phyloP scores from a whole-genome alignment of 2,329 filamentous ascomycete species.

The Xylariaceae sp. region DNA sequence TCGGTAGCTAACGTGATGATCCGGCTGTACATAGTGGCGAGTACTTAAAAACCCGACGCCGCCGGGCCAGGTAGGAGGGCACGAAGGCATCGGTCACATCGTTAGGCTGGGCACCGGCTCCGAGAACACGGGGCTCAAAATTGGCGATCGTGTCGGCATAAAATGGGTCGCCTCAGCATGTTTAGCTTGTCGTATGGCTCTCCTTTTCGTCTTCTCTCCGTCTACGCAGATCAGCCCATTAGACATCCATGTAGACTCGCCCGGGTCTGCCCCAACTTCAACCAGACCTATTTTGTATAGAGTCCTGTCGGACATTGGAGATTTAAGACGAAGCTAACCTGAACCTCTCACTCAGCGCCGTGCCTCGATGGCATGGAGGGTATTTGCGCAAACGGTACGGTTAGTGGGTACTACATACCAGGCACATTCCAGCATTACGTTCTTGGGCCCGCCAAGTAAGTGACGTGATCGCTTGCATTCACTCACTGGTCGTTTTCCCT shows the following conservation, averaged over 20 bases:
- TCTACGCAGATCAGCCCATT: neutral
- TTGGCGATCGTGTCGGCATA: constrained; percentile 23
- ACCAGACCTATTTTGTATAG: too few relatives aligned
- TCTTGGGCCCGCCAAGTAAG: constrained; percentile 20
- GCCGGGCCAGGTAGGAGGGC: constrained; percentile 19
- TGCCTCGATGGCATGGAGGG: constrained; percentile 18
- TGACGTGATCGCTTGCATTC: neutral
- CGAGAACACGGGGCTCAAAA: constrained; percentile 8
- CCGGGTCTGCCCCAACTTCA: too few relatives aligned
- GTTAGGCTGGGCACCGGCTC: constrained; percentile 17
- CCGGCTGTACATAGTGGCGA: constrained; percentile 7
- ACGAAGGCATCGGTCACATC: constrained; percentile 19
- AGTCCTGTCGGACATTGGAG: neutral
- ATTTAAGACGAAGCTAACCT: constrained; percentile 1
- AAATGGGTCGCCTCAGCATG: constrained; percentile 21
- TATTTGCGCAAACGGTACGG: constrained; percentile 16
- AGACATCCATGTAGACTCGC: too few relatives aligned
- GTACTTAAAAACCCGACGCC: constrained; percentile 6
- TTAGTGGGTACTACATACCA: constrained; percentile 20
- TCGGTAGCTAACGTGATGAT: neutral
- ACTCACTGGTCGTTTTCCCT: neutral
- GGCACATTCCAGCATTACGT: constrained; percentile 22
- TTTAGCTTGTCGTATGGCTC: constrained; percentile 17
- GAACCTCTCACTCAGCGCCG: constrained; percentile 6
- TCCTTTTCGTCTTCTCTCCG: neutral